Evolutionary conservation across 2,329 filamentous ascomycete species (phyloP).

Genomic region (Boeremia lycopersici): DNA sequence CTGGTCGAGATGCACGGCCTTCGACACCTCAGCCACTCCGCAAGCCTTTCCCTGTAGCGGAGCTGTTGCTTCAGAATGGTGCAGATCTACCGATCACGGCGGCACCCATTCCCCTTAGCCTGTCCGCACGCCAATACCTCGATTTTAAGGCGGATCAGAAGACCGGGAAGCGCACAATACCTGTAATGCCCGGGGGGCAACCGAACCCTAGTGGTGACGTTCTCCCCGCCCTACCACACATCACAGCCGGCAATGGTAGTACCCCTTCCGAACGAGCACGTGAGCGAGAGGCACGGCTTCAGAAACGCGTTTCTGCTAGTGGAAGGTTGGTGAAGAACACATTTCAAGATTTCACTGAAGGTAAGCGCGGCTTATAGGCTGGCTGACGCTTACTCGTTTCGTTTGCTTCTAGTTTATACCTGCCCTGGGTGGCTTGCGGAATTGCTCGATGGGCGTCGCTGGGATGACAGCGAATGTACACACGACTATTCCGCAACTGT

Average conservation of each 20-base stretch:
- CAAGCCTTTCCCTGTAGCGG: constrained; percentile 81
- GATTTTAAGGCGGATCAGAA: constrained; percentile 71
- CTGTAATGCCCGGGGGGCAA: constrained; percentile 57
- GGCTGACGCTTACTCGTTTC: constrained; percentile 37
- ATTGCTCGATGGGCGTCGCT: constrained; percentile 39
- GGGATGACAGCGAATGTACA: constrained; percentile 23
- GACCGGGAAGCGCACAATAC: constrained; percentile 45
- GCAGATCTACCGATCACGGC: constrained; percentile 79
- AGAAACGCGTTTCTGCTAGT: constrained; percentile 49
- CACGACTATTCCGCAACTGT: not conserved
- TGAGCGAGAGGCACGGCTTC: constrained; percentile 45
- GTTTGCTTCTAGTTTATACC: constrained; percentile 42
- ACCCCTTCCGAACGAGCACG: constrained; percentile 46
- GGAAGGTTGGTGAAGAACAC: constrained; percentile 49
- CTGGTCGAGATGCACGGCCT: constrained; percentile 50
- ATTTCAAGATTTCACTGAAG: constrained; percentile 37
- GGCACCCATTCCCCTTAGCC: constrained; percentile 82
- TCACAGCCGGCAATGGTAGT: constrained; percentile 50
- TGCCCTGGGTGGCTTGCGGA: constrained; percentile 40
- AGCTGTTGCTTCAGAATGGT: constrained; percentile 91
- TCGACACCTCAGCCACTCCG: constrained; percentile 49
- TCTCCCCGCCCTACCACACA: constrained; percentile 65
- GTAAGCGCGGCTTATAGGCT: constrained; percentile 43
- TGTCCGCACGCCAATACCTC: constrained; percentile 80
- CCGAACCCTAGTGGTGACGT: constrained; percentile 60